Evolutionary conservation across 2,329 filamentous ascomycete genomes (phyloP).

Genomic region (Aspergillaceae sp.): DNA sequence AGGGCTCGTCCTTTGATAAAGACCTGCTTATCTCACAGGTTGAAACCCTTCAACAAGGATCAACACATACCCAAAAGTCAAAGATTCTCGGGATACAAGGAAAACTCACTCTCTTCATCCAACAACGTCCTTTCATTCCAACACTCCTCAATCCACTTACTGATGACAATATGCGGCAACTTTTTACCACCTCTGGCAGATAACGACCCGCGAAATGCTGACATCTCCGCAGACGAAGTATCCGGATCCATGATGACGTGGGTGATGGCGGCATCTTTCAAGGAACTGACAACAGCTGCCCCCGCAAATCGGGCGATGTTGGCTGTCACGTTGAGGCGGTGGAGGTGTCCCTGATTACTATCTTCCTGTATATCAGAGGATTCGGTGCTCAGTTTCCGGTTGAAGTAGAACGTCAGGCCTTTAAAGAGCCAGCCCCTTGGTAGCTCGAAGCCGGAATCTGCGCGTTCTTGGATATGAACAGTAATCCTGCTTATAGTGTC

Average conservation of each 20-base stretch:
- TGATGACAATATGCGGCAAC: conserved; percentile 61
- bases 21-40: not conserved
- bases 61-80: not conserved
- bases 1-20: no score
- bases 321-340: conserved; percentile 38
- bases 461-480: conserved; percentile 44
- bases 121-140: conserved; percentile 71
- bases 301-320: conserved; percentile 62
- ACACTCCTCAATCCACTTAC: conserved; percentile 67
- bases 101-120: conserved; percentile 59
- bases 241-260: conserved; percentile 60
- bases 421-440: conserved; percentile 43
- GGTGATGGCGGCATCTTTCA: conserved; percentile 52
- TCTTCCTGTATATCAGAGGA: not conserved
- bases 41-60: not conserved
- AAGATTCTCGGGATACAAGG: not conserved
- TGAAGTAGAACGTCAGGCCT: conserved; percentile 38
- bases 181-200: conserved; percentile 18
- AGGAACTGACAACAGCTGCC: conserved; percentile 47
- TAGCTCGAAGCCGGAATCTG: conserved; percentile 20
- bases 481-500: conserved; percentile 49
- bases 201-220: conserved; percentile 22
- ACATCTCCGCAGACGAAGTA: conserved; percentile 37
- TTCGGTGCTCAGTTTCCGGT: conserved; percentile 12
- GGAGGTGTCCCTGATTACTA: conserved; percentile 3